Base-by-base conservation (phyloP, 2,329 filamentous ascomycete genomes). In the Rhynchosporium secalis region DNA sequence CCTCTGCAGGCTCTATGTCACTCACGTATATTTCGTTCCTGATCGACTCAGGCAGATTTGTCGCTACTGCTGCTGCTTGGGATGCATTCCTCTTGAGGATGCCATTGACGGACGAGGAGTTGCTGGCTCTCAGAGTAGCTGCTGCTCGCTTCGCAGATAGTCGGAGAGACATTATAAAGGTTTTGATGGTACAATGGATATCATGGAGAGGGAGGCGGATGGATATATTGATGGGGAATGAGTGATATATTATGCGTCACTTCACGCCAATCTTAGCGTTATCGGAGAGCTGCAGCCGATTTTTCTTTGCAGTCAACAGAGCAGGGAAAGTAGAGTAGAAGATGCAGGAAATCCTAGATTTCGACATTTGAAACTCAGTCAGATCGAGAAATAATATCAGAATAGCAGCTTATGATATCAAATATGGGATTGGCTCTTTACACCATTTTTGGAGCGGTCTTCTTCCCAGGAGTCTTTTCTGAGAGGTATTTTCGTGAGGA, bases 21-120 rank as follows among this genome's bases (percentile, higher is more conserved):
- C 36, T 65, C 62, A 78, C 77, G 52, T 72, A 70, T 56, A 77
- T 75, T 54, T 69, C 72, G 61, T 75, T 71, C 65, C 73, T 74
- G 52, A 74, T 65, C 36, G 68, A 65, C 54, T 74, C 74, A 38
- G 75, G 69, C 47, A 77, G 65, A 61, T 73, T 79, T 48, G 76
- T 70, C 38, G 72, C 73, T 29, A 74, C 70, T 9, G 75, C 72
- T n/a, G 77, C 52, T 64, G 70, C 70, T 69, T 72, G 71, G 10
- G 71, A 73, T 20, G 69, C 71, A 70, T 69, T 68, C 59, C 72
- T 72, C 54, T 65, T 71, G 9, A 68, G 28, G 12, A 67, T 56
- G 59, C 59, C 61, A 70, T 69, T 72, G 66, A 60, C 15, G 41
- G 64, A 61, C 8, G 66, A 41, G 15, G 68, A 65, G 58, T 67